Base-by-base conservation (phyloP, 495 filamentous ascomycete genomes). In the Trichoderma gamsii region DNA sequence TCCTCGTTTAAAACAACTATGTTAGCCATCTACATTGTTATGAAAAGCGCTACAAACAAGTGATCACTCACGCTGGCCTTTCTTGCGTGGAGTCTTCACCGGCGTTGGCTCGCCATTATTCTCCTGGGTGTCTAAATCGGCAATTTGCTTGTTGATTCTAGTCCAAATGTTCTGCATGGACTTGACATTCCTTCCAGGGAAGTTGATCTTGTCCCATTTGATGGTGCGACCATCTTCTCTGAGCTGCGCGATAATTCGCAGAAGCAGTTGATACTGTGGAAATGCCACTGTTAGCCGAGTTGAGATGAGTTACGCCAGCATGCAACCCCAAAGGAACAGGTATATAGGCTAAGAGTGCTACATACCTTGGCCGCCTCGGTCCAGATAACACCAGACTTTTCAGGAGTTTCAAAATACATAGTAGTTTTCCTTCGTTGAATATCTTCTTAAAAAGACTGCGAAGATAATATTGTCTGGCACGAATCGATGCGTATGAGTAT, bases 251-350 rank as follows among this genome's bases (percentile, higher is more conserved):
- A 79, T 46, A 29, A 71, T 66, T 61, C 73, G 73, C 35, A 79
- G 61, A n/a, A 81, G 67, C 29, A 80, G 70, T 2, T 68, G 64
- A n/a, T 72, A 43, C 79, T 81, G 27, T 46, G 23, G 35, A 32
- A 3, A n/a, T 27, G 9, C 0, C 43, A 46, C 13, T 4, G n/a
- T 49, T n/a, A 46, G 65, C 41, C 25, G 32, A 51, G 9, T 52
- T 4, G 16, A n/a, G 16, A 15, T 4, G 16, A n/a, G 15, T 51
- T 15, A 6, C 7, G 29, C 29, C 29, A 29, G 15, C 41, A 44
- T 16, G 41, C 41, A 2, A 16, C 2, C 21, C 12, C 16, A n/a
- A 15, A 51, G 1, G 46, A 51, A 51, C 9, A n/a, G n/a, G 16
- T 4, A 23, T 23, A 1, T 52, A 23, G 49, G 2, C 6, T 0